Evolutionary conservation across 1,284 basidiomycete genomes (phyloP), one percentile per base, ranked within the genome.

Genomic region (Boletus chippewaensis): DNA sequence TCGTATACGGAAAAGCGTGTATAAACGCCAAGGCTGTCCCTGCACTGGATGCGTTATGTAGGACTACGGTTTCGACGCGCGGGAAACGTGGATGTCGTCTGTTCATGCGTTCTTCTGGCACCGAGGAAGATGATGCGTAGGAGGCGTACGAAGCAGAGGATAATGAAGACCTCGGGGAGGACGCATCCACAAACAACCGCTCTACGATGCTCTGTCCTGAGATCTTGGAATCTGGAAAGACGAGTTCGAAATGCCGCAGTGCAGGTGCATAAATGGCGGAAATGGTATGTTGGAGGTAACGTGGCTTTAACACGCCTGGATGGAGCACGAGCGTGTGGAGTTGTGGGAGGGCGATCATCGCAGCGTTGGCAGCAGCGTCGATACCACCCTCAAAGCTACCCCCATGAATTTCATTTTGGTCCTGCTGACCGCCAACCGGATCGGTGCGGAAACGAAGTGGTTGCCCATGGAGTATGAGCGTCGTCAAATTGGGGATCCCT

Each of bases 231-330:
- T 68, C 65, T 5, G 65, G 65, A 32, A 69, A 65, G 34, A 67
- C 55, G 11, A 65, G 66, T 38, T 65, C 66, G 22, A 65, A 67
- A 24, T 66, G 66, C 34, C 60, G 66, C 12, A 65, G 58, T 10
- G 53, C 54, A 2, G 66, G 63, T 0, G 61, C 66, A 15, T 57
- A 53, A 22, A 64, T 61, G 31, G 63, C 58, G 7, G 66, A 58
- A 16, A 64, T 53, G 15, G 63, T 62, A 28, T 67, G 57, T 45
- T 67, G 66, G 42, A 67, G 50, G 47, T 64, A 68, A 22, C 65
- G 65, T 13, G 66, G 65, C 29, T 68, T 68, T 45, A 68, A 38
- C 31, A 65, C 56, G 5, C 64, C 56, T 0, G 63, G 65, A 32
- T 65, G 66, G 26, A 68, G 52, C 40, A 64, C 57, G 46, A 64